Evolutionary conservation across 495 filamentous ascomycete genomes (phyloP).

Genomic region (Aspergillus biplanus): DNA sequence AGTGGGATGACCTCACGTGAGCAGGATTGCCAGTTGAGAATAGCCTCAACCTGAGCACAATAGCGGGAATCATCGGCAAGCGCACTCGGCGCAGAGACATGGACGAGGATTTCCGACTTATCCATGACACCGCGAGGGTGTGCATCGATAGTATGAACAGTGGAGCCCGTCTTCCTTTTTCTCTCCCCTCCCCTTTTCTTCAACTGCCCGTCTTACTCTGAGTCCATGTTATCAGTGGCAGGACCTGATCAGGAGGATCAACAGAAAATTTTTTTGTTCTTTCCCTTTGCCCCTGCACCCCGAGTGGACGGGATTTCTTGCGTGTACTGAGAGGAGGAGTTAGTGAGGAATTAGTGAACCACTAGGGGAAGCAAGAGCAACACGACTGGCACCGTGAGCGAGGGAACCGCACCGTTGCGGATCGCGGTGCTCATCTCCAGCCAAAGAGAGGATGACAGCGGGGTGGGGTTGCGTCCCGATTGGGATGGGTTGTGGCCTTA

Average conservation of each 20-base stretch:
- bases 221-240: not conserved
- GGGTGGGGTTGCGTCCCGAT: slow-evolving; percentile 17
- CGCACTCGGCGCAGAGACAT: slow-evolving; percentile 66
- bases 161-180: slow-evolving; percentile 7
- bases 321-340: not conserved
- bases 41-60: slow-evolving; percentile 61
- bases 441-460: slow-evolving; percentile 6
- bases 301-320: not conserved
- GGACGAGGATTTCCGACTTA: slow-evolving; percentile 65
- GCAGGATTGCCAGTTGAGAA: slow-evolving; percentile 58
- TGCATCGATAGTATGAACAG: not conserved
- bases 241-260: not conserved
- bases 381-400: not conserved
- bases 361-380: not conserved
- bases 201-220: not conserved
- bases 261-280: not conserved
- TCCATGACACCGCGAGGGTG: slow-evolving; percentile 19
- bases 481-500: slow-evolving; percentile 12
- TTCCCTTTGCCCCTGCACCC: not conserved
- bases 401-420: not conserved
- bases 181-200: not conserved
- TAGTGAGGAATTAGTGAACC: not conserved
- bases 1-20: slow-evolving; percentile 32
- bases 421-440: not conserved
- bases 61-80: slow-evolving; percentile 65